These are phyloP conservation scores for Solanum hybrid DNA, from an alignment of 305 asterid species.

Conservation along the genomic window DNA sequence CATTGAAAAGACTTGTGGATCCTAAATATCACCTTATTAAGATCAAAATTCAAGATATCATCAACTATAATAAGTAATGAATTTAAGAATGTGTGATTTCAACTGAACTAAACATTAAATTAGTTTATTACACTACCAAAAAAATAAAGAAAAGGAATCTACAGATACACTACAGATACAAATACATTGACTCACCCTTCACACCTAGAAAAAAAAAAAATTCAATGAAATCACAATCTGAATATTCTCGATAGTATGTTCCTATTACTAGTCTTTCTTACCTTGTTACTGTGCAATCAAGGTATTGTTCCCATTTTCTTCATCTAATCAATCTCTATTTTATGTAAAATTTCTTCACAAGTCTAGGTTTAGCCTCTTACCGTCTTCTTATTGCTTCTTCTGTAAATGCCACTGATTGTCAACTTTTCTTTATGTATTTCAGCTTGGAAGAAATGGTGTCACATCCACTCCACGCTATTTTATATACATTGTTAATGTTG, in stretches of 20 bases:
- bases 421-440: slow-evolving; percentile 3
- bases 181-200: background rate
- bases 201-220: background rate
- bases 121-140: too few relatives aligned
- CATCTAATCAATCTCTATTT: background rate
- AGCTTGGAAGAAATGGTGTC: slow-evolving; percentile 47
- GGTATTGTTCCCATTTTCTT: slow-evolving; percentile 13
- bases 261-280: slow-evolving; percentile 9
- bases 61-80: background rate
- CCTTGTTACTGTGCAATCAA: slow-evolving; percentile 48
- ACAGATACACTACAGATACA: background rate
- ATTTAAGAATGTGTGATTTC: background rate
- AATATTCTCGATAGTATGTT: slow-evolving; percentile 42
- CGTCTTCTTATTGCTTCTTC: background rate
- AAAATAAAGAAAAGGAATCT: background rate
- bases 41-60: background rate
- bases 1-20: background rate
- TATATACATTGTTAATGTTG: slow-evolving; percentile 42
- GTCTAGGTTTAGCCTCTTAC: background rate
- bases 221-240: slow-evolving; percentile 12
- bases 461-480: slow-evolving; percentile 48
- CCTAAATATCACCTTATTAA: background rate
- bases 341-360: background rate
- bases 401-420: background rate
- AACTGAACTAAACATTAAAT: background rate